These are phyloP conservation scores for Willaertia magna DNA, from an alignment of 208 protist genomes.

Conservation along the genomic window DNA sequence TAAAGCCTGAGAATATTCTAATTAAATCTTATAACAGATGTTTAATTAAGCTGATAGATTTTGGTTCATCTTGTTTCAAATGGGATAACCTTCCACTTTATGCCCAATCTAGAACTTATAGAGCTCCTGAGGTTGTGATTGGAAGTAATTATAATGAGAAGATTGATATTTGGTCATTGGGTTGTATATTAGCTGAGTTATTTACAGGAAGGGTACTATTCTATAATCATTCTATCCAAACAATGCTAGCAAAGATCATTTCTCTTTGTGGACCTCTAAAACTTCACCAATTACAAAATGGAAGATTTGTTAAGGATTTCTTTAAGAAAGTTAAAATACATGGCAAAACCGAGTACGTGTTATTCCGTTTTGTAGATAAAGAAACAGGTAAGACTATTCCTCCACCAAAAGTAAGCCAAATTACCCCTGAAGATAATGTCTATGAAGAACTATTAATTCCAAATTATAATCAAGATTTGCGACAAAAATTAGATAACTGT, in stretches of 20 bases:
- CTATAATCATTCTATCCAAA: constrained; percentile 72
- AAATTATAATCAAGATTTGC: not conserved
- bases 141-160: constrained; percentile 78
- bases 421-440: not conserved
- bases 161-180: constrained; percentile 87
- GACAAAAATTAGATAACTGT: not conserved
- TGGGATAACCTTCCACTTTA: constrained; percentile 83
- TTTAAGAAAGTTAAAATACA: constrained; percentile 68
- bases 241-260: constrained; percentile 78
- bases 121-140: constrained; percentile 75
- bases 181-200: constrained; percentile 79
- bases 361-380: constrained; percentile 38
- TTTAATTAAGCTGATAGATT: constrained; percentile 87
- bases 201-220: constrained; percentile 81
- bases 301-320: constrained; percentile 62
- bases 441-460: not conserved
- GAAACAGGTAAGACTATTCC: not conserved
- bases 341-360: constrained; percentile 32
- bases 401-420: not conserved
- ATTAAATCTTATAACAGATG: constrained; percentile 78
- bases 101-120: constrained; percentile 80
- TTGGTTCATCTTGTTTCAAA: constrained; percentile 83
- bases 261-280: constrained; percentile 71
- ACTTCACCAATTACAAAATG: constrained; percentile 62
- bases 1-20: constrained; percentile 91